Percentiles rank a stretch among this genome's conserved stretches.
phyloP scores from a whole-genome alignment of 1,284 basidiomycete species.

The Papiliotrema flavescens region DNA sequence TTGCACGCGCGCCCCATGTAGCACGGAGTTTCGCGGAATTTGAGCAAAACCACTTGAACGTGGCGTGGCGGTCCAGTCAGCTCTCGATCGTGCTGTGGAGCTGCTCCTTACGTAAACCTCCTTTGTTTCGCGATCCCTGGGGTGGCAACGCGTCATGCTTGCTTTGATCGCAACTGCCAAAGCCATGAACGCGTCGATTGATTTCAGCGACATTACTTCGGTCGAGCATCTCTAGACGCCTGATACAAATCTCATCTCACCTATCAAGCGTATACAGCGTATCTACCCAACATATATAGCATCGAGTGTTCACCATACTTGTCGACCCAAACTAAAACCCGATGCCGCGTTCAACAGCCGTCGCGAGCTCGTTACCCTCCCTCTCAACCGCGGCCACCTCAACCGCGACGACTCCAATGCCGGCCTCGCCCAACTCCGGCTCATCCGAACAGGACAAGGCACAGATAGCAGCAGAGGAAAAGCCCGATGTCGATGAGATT shows the following conservation, averaged over 20 bases:
- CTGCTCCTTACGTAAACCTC: not conserved
- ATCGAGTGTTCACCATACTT: too few species aligned
- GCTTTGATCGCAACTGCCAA: too few species aligned
- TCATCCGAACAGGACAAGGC: conserved; percentile 5
- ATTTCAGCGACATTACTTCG: not conserved
- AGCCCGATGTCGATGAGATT: not conserved
- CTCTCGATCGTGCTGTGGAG: not conserved
- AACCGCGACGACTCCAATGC: conserved; percentile 31
- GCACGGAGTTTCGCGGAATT: conserved; percentile 7
- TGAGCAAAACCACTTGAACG: not conserved
- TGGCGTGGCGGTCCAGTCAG: not conserved
- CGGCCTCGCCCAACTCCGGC: conserved; percentile 26
- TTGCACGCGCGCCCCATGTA: not conserved
- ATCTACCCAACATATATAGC: too few species aligned
- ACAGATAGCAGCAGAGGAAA: not conserved
- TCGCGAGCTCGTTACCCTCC: conserved; percentile 8
- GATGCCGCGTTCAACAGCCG: not conserved
- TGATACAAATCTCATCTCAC: too few species aligned
- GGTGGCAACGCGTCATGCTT: too few species aligned
- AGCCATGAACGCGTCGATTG: too few species aligned
- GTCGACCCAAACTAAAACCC: too few species aligned
- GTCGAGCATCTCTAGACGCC: not conserved
- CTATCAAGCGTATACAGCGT: too few species aligned
- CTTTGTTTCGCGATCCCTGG: not conserved
- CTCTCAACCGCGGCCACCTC: conserved; percentile 22